These are phyloP conservation scores for Chlamydomonas asymmetrica DNA, from an alignment of 139 green algal genomes.

Conservation along the genomic window DNA sequence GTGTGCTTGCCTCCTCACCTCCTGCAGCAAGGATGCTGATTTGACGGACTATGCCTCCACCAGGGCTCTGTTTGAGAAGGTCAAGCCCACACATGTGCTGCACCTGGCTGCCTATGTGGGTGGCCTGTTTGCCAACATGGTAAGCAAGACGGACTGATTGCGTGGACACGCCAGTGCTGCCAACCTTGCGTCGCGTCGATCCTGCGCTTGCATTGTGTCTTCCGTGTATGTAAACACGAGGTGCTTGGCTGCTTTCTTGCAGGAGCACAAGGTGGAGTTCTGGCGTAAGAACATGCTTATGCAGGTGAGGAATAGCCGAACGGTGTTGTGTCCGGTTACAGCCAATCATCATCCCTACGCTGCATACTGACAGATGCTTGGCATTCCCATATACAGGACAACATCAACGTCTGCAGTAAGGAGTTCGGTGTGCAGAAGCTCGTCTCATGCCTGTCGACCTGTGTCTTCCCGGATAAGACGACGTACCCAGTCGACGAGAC, in stretches of 20 bases:
- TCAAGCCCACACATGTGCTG: constrained; percentile 55
- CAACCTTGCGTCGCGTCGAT: too few species aligned
- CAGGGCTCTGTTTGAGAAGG: constrained; percentile 48
- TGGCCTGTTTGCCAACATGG: constrained; percentile 64
- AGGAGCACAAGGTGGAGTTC: constrained; percentile 47
- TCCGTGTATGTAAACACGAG: not conserved
- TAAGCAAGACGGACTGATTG: constrained; percentile 17
- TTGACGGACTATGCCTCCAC: constrained; percentile 35
- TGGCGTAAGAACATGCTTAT: constrained; percentile 57
- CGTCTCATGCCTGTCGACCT: constrained; percentile 63
- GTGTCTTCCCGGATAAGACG: constrained; percentile 63
- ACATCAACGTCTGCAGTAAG: constrained; percentile 54
- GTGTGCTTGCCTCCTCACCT: too few species aligned
- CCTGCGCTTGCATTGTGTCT: too few species aligned
- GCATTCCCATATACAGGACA: too few species aligned
- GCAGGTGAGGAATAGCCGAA: too few species aligned
- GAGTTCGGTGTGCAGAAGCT: constrained; percentile 52
- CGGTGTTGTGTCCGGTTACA: too few species aligned
- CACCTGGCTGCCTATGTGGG: constrained; percentile 58
- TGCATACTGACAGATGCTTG: too few species aligned
- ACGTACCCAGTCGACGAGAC: constrained; percentile 63
- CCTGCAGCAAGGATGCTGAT: constrained; percentile 55
- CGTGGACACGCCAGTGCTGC: too few species aligned
- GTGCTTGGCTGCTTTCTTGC: not conserved
- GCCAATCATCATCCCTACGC: too few species aligned